phyloP scores from a whole-genome alignment of 352 stramenopile genomes.

The Pythium rhizo-oryzae region DNA sequence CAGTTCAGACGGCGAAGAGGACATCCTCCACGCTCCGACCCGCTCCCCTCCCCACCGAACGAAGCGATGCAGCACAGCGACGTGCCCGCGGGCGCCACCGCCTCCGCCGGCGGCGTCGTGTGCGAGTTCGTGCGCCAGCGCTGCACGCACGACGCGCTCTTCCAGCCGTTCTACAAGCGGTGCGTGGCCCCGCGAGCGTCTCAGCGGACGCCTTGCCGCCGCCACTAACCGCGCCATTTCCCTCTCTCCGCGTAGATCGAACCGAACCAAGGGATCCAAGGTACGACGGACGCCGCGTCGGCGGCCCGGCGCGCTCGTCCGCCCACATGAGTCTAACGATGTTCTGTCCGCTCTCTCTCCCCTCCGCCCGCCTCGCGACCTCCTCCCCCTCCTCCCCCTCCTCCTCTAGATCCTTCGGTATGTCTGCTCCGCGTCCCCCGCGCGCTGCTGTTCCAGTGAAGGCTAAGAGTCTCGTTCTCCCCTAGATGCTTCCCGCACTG shows the following conservation, averaged over 20 bases:
- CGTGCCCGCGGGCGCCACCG: background rate
- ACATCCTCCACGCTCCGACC: background rate
- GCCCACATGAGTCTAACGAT: background rate
- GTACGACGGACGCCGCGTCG: constrained; percentile 20
- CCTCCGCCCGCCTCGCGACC: too few relatives aligned
- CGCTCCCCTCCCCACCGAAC: background rate
- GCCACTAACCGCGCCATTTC: background rate
- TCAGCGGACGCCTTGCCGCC: too few relatives aligned
- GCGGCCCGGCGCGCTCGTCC: background rate
- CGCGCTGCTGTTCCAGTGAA: background rate
- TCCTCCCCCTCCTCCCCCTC: too few relatives aligned
- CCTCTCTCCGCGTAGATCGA: constrained; percentile 3
- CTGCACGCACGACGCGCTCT: constrained; percentile 16
- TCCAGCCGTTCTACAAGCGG: constrained; percentile 22
- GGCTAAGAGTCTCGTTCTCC: too few relatives aligned
- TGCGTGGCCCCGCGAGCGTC: too few relatives aligned
- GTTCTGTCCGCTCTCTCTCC: background rate
- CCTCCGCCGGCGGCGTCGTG: background rate
- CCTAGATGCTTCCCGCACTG: constrained; percentile 68
- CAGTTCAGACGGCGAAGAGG: background rate
- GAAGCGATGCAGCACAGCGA: background rate
- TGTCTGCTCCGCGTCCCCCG: background rate
- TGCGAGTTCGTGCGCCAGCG: constrained; percentile 21
- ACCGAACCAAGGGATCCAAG: constrained; percentile 33
- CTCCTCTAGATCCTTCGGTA: constrained; percentile 13